Evolutionary conservation across 768 basidiomycete species (phyloP), one percentile per base, ranked within the genome.

Genomic region (Scleroderma citrinum): DNA sequence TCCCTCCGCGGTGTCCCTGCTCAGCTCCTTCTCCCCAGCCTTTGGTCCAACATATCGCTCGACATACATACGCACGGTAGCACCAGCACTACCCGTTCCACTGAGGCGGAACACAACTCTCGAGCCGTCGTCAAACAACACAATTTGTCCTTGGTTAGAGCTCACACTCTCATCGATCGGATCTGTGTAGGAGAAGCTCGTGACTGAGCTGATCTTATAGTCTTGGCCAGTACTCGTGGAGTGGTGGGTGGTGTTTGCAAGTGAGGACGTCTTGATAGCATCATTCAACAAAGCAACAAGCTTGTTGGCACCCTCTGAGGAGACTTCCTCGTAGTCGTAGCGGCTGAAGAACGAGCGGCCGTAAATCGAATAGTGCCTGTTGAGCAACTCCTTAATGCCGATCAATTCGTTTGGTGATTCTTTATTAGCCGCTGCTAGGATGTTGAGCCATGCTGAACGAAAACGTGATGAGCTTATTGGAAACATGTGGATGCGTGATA

Each of bases 341-440:
- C 94, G 87, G 59, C 89, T 94, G 79, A 99, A 99, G 83, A 96
- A 98, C 42, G 86, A 92, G 51, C 96, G 91, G 38, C 96, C 96
- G 68, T 99, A 98, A 59, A 78, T 83, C 53, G 78, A 76, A 71
- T 97, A 99, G 75, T 94, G 92, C 60, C 78, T 80, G 57, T 81
- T 75, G 19, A 95, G 80, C 52, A 99, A 71, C 62, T 97, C 93
- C 53, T 92, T 94, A 71, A 99, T 96, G 11, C 90, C 89, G 44
- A 87, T 72, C 23, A 90, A 72, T 65, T 88, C 78, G 62, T 81
- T 82, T 19, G 83, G 80, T 7, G 85, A 87, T 17, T 80, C 70
- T 59, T 74, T 76, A 70, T 94, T 88, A 50, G 87, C 91, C 29
- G 92, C 93, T 20, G 88, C 92, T 61, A 98, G 76, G 68, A 99